Conservation (phyloP, 129 eudicot genomes). For the Rutidosis leptorrhynchoides region DNA sequence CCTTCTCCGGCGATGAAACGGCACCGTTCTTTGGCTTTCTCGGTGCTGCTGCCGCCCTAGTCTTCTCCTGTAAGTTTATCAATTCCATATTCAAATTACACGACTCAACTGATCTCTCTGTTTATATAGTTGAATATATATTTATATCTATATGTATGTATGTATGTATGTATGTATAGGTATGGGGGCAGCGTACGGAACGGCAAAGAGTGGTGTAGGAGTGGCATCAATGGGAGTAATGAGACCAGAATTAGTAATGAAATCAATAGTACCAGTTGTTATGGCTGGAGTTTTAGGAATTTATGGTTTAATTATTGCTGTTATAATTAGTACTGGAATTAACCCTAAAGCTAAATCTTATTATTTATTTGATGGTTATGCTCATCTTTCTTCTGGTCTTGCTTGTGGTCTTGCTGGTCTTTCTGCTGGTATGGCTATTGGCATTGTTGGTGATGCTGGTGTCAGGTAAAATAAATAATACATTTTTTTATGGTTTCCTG, state of each 20-base stretch:
- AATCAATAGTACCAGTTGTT: slow-evolving; percentile 84
- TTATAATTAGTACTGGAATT: slow-evolving; percentile 79
- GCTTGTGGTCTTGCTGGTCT: slow-evolving; percentile 90
- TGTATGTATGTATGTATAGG: slow-evolving; percentile 34
- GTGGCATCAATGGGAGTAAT: slow-evolving; percentile 93
- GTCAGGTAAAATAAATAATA: slow-evolving; percentile 40
- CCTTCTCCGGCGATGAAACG: slow-evolving; percentile 83
- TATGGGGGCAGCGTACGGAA: slow-evolving; percentile 89
- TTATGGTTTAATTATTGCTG: slow-evolving; percentile 82
- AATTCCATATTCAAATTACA: slow-evolving; percentile 4
- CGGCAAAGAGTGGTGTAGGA: slow-evolving; percentile 91
- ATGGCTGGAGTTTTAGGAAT: slow-evolving; percentile 92
- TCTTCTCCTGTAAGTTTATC: slow-evolving; percentile 67
- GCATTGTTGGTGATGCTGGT: slow-evolving; percentile 84
- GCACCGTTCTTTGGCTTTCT: slow-evolving; percentile 94
- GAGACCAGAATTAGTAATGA: slow-evolving; percentile 90
- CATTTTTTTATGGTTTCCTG: background rate
- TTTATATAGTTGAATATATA: no score
- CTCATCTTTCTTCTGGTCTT: slow-evolving; percentile 78
- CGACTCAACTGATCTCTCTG: slow-evolving; percentile 1
- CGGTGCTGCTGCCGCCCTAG: slow-evolving; percentile 90
- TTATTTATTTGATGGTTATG: slow-evolving; percentile 75
- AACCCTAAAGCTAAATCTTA: slow-evolving; percentile 82
- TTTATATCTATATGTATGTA: background rate
- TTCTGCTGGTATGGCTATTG: slow-evolving; percentile 89